Conservation (phyloP, 1,284 basidiomycete genomes). For the Cryptococcus neoformans region DNA sequence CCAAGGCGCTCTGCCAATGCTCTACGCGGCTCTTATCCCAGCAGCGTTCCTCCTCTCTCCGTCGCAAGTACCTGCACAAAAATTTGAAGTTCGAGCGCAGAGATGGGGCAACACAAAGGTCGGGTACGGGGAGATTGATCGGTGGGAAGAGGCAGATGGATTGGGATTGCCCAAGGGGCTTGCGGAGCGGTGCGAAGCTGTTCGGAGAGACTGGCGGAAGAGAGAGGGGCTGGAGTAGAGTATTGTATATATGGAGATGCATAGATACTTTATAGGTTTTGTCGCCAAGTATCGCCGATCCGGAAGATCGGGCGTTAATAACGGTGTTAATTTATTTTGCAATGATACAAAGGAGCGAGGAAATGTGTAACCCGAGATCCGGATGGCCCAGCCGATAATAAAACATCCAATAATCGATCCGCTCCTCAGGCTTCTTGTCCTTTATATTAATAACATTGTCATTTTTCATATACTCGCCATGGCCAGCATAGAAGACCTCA, state of each 20-base stretch:
- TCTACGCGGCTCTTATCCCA: slow-evolving; percentile 39
- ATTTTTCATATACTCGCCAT: slow-evolving; percentile 7
- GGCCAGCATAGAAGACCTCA: slow-evolving; percentile 48
- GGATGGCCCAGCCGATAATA: too few species aligned
- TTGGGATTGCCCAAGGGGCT: slow-evolving; percentile 23
- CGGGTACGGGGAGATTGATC: slow-evolving; percentile 38
- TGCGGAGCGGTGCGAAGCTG: slow-evolving; percentile 27
- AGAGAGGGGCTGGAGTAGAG: slow-evolving; percentile 16
- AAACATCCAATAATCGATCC: too few species aligned
- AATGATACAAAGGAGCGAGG: too few species aligned
- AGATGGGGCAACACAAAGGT: slow-evolving; percentile 26
- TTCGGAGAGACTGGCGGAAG: slow-evolving; percentile 28
- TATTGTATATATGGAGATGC: too few species aligned
- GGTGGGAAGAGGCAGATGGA: slow-evolving; percentile 31
- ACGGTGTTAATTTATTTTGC: too few species aligned
- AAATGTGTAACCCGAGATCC: too few species aligned
- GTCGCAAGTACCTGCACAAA: slow-evolving; percentile 27
- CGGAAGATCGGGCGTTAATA: too few species aligned
- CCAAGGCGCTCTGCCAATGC: slow-evolving; percentile 32
- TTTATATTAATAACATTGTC: too few species aligned
- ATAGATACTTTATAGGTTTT: too few species aligned
- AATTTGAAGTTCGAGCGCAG: slow-evolving; percentile 22
- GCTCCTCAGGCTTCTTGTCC: too few species aligned
- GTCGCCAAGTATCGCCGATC: too few species aligned
- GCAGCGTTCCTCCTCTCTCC: slow-evolving; percentile 25